Conservation (phyloP, 2,329 filamentous ascomycete genomes). For the Cytospora schulzeri region DNA sequence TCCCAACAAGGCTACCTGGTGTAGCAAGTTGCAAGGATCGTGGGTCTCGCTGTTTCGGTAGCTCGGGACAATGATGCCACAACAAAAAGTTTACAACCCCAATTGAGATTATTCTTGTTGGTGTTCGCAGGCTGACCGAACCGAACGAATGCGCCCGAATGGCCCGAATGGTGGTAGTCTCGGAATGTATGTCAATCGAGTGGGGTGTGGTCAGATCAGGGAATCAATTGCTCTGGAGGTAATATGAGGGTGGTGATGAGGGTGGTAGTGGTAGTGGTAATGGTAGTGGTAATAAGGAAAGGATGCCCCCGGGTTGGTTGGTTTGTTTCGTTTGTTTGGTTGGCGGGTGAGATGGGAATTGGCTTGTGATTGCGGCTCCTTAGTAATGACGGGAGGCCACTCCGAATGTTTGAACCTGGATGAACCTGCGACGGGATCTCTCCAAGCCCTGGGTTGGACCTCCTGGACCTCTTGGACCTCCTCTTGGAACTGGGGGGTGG, state of each 20-base stretch:
- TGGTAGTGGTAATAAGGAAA: background rate
- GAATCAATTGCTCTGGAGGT: background rate
- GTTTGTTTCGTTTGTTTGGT: background rate
- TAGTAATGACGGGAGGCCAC: background rate
- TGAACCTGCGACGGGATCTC: background rate
- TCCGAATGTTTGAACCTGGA: background rate
- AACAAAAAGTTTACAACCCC: background rate
- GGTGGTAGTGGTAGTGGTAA: too few species aligned
- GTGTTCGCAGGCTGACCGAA: too few species aligned
- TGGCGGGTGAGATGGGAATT: background rate
- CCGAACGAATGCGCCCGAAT: too few species aligned
- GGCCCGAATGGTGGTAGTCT: too few species aligned
- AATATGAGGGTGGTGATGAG: too few species aligned
- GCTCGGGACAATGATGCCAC: background rate
- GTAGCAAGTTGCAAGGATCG: constrained; percentile 1
- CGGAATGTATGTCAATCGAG: too few species aligned
- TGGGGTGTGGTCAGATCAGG: background rate
- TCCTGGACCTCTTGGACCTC: too few species aligned
- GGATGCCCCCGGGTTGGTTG: background rate
- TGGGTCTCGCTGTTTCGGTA: background rate
- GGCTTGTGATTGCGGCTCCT: background rate
- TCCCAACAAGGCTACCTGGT: too few species aligned
- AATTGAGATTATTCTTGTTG: background rate
- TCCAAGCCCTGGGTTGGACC: too few species aligned
- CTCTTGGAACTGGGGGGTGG: too few species aligned